Base-by-base conservation (phyloP, 2,329 filamentous ascomycete species). In the Cytospora piceae region DNA sequence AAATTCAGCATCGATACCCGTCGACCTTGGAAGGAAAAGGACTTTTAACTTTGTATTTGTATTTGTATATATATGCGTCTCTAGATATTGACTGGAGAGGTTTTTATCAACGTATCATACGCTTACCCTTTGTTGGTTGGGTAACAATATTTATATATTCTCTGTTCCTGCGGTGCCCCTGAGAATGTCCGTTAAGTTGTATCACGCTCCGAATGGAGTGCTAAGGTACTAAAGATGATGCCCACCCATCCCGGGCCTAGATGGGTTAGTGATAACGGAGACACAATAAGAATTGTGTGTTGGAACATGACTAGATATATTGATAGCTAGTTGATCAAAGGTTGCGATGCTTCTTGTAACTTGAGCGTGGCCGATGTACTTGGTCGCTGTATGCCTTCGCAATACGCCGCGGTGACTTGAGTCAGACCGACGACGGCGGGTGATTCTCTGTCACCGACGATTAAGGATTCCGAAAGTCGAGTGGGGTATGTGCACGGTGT, bases 81-180 rank as follows among this genome's bases (percentile, higher is more conserved):
- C 56, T 55, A 17, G 3, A 34, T 67, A 65, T 49, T 24, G 27
- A 56, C 58, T 58, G 8, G 49, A 65, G 62, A 65, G 46, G 58
- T 52, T 59, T 56, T 39, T 65, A 65, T 37, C 46, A 67, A 67
- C 61, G 62, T 65, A 65, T 58, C 32, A 64, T 61, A 65, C 39
- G 29, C 22, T 51, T 60, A 37, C 49, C 39, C 15, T 17, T n/a
- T 34, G 34, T 24, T 15, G 8, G 5, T 61, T 32, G 42, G 57
- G n/a, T 22, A n/a, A 29, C 27, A 29, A 29, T 31, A 37, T 42
- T 56, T 11, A n/a, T 11, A n/a, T 37, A 4, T 7, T 42, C 22
- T 32, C 31, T n/a, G 29, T 27, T n/a, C 9, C 24, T 34, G 27
- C 37, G 3, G 9, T n/a, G 2, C 9, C 15, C 22, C 31, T 11